Conservation (phyloP, 148 eudicot species). For the Nyssa sinensis region DNA sequence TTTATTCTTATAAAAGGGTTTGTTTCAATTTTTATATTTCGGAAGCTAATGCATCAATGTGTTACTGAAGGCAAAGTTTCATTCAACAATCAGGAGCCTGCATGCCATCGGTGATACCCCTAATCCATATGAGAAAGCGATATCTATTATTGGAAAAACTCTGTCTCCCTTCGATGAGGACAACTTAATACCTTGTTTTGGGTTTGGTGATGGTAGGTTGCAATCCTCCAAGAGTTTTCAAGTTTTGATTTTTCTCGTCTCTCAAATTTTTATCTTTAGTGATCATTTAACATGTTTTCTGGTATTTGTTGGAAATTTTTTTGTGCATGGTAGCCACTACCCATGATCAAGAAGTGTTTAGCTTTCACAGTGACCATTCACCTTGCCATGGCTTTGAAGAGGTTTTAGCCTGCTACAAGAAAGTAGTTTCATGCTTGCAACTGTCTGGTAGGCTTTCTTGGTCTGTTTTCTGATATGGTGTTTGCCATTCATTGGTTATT, state of each 20-base stretch:
- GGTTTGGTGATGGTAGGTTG: slow-evolving; percentile 48
- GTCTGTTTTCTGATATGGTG: not conserved
- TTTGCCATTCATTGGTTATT: not conserved
- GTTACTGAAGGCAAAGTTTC: slow-evolving; percentile 35
- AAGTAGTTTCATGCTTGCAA: slow-evolving; percentile 29
- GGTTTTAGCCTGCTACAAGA: slow-evolving; percentile 40
- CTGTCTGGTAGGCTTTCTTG: slow-evolving; percentile 35
- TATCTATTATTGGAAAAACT: slow-evolving; percentile 41
- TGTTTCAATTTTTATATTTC: not conserved
- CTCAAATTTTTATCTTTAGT: not conserved
- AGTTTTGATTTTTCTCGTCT: not conserved
- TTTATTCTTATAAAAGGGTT: not conserved
- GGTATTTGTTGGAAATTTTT: not conserved
- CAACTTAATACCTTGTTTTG: slow-evolving; percentile 48
- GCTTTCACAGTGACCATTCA: slow-evolving; percentile 42
- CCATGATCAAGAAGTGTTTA: slow-evolving; percentile 46
- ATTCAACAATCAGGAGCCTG: slow-evolving; percentile 43
- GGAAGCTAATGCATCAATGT: slow-evolving; percentile 14
- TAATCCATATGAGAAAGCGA: slow-evolving; percentile 50
- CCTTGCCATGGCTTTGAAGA: slow-evolving; percentile 53
- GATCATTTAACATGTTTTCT: not conserved
- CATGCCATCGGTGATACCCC: slow-evolving; percentile 34
- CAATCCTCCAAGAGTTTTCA: not conserved
- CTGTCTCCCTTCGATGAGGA: slow-evolving; percentile 50
- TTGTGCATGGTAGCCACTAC: slow-evolving; percentile 28